Evolutionary conservation across 495 filamentous ascomycete species (phyloP), one percentile per base, ranked within the genome.

Genomic region (Lasiosphaeria miniovina): DNA sequence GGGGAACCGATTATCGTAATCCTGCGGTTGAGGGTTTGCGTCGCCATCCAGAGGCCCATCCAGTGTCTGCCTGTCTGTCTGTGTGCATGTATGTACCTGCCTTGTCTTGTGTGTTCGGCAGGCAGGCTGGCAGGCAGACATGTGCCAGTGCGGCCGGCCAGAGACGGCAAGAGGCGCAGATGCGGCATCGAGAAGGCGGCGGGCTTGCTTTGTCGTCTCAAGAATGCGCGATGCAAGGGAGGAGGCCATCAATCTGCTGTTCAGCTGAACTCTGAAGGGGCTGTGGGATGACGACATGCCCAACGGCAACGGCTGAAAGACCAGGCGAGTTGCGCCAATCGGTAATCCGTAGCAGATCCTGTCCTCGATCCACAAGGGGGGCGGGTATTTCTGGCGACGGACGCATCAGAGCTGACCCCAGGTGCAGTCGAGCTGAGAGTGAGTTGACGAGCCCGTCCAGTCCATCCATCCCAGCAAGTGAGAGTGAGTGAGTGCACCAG

Each of bases 281-380:
- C 45, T 51, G 35, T 24, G 41, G 46, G 11, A 57, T 57, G 59
- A 61, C 54, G 59, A 57, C 59, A 61, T 61, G 54, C 6, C 36
- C 38, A 56, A 51, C 54, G 24, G 49, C 53, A 31, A 62, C 51
- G 49, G 55, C 61, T 58, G 61, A 63, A 50, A 51, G 56, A 60
- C 43, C 52, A 45, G 52, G 51, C 36, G 52, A 24, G 31, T 24
- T 6, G 36, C 40, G 32, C 58, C 58, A 60, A 60, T 60, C 52
- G 52, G 58, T 52, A 60, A 60, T 60, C 52, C 43, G 58, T 52
- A 46, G 12, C 43, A 46, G 43, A 46, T 46, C 43, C 15, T 46
- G 43, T 46, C 43, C 43, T 14, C 43, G 4, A 46, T 46, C 43
- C 12, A 46, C 12, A 9, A 41, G 43, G 43, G 43, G 15, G 43